phyloP scores from a whole-genome alignment of 2,329 filamentous ascomycete species.

The Lecanicillium sp. region DNA sequence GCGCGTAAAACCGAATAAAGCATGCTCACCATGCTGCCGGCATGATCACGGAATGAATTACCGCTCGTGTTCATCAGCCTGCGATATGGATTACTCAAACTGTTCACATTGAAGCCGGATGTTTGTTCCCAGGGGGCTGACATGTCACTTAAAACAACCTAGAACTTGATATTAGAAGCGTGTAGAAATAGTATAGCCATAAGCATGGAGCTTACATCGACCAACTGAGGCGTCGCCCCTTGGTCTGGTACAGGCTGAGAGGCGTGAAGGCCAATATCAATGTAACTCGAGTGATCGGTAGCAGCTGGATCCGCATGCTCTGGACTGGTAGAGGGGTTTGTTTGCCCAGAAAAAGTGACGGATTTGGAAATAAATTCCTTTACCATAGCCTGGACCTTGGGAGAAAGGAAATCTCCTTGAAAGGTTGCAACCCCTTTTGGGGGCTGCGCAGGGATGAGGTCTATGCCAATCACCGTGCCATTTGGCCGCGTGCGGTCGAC shows the following conservation, averaged over 20 bases:
- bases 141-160: conserved; percentile 97
- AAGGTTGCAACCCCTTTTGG: conserved; percentile 88
- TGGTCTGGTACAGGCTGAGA: conserved; percentile 20
- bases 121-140: conserved; percentile 90
- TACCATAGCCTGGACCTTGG: conserved; percentile 65
- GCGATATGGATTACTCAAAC: conserved; percentile 87
- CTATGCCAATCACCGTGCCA: conserved; percentile 81
- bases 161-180: conserved; percentile 7
- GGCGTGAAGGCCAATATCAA: conserved; percentile 52
- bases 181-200: too few relatives aligned
- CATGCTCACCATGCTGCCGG: conserved; percentile 77
- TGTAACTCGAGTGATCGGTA: conserved; percentile 45
- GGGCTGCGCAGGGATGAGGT: conserved; percentile 86
- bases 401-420: conserved; percentile 84
- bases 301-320: too few relatives aligned
- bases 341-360: not conserved
- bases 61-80: conserved; percentile 99
- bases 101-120: conserved; percentile 71
- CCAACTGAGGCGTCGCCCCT: conserved; percentile 28
- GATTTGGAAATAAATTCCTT: conserved; percentile 62
- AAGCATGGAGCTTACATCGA: conserved; percentile 48
- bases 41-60: conserved; percentile 77
- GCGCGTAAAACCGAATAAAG: not conserved
- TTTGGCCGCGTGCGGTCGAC: conserved; percentile 65
- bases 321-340: too few relatives aligned